phyloP scores from a whole-genome alignment of 805 yeast genomes.

The Starmera amethionina region DNA sequence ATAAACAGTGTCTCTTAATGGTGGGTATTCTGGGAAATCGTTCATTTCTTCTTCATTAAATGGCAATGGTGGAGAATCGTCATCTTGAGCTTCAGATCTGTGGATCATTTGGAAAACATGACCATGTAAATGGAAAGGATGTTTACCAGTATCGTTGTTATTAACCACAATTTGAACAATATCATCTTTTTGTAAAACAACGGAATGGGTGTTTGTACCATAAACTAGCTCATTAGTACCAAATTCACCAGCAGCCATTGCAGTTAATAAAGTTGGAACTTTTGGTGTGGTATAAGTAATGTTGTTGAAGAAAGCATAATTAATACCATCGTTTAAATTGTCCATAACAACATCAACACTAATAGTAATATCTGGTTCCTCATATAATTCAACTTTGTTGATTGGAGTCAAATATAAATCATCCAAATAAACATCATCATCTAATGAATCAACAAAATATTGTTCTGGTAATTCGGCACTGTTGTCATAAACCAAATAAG shows the following conservation, averaged over 20 bases:
- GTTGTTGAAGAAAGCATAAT: slow-evolving; percentile 95
- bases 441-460: slow-evolving; percentile 35
- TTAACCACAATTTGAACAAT: slow-evolving; percentile 75
- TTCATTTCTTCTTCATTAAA: slow-evolving; percentile 43
- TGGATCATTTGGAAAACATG: slow-evolving; percentile 70
- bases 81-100: slow-evolving; percentile 54
- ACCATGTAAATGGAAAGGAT: slow-evolving; percentile 98
- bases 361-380: slow-evolving; percentile 60
- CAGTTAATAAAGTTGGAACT: slow-evolving; percentile 80
- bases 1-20: slow-evolving; percentile 74
- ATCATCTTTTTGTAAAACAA: slow-evolving; percentile 45
- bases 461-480: slow-evolving; percentile 29
- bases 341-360: slow-evolving; percentile 75
- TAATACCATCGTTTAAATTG: slow-evolving; percentile 76
- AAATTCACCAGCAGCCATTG: slow-evolving; percentile 56
- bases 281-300: slow-evolving; percentile 69
- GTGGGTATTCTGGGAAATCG: slow-evolving; percentile 63
- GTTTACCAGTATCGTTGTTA: slow-evolving; percentile 84
- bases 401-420: slow-evolving; percentile 71
- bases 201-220: slow-evolving; percentile 74
- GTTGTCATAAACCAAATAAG: slow-evolving; percentile 51
- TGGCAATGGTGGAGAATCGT: slow-evolving; percentile 41
- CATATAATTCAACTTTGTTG: slow-evolving; percentile 41
- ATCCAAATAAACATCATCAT: slow-evolving; percentile 47
- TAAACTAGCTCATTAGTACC: slow-evolving; percentile 45